Evolutionary conservation across 495 filamentous ascomycete species (phyloP).

Genomic region (Cercophora newfieldiana): DNA sequence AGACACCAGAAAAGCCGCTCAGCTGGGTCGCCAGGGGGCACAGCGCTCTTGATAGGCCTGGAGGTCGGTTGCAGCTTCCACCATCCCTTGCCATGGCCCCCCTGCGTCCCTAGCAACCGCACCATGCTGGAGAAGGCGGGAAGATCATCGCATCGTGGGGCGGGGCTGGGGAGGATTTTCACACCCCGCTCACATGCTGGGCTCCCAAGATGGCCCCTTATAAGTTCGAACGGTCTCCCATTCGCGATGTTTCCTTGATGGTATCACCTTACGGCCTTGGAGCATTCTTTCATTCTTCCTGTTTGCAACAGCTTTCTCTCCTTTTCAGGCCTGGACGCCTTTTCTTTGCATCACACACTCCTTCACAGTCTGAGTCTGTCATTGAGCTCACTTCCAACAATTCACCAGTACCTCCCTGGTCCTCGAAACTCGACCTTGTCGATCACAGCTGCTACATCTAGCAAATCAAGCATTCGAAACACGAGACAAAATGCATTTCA

Average conservation of each 20-base stretch:
- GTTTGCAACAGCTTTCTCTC: background rate
- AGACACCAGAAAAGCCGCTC: background rate
- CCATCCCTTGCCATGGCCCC: background rate
- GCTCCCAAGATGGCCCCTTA: background rate
- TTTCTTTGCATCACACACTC: background rate
- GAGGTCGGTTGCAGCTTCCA: background rate
- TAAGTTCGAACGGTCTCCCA: background rate
- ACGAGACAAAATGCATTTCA: conserved; percentile 22
- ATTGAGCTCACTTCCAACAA: background rate
- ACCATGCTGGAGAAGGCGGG: background rate
- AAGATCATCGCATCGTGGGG: background rate
- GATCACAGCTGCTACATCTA: background rate
- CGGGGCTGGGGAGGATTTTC: background rate
- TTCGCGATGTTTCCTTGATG: background rate
- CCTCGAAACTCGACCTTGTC: background rate
- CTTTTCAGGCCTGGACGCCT: background rate
- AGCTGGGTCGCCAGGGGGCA: background rate
- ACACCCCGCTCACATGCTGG: background rate
- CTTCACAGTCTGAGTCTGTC: background rate
- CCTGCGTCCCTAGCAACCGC: background rate
- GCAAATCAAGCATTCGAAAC: background rate
- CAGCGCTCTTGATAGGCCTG: background rate
- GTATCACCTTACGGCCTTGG: background rate
- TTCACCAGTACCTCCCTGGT: background rate
- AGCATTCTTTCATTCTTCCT: background rate